Conservation (phyloP, 345 rosid genomes). For the Eucalyptus cloeziana region DNA sequence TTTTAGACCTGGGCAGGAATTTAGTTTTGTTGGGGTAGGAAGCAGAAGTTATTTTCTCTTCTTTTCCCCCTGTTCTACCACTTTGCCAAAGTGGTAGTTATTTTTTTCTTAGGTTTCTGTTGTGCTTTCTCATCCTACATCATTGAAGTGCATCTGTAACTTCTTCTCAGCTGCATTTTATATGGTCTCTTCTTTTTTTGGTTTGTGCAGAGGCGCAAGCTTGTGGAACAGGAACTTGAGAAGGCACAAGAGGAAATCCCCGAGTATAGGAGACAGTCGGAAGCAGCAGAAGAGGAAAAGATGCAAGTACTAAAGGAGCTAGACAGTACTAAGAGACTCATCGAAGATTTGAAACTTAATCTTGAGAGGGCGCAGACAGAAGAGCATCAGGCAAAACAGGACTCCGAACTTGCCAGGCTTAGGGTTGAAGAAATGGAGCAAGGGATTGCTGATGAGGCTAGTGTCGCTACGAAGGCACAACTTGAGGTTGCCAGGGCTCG, state of each 20-base stretch:
- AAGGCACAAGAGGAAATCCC: slow-evolving; percentile 64
- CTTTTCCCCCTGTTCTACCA: not conserved
- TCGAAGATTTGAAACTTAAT: slow-evolving; percentile 76
- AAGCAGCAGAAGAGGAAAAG: slow-evolving; percentile 55
- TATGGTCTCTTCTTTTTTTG: not conserved
- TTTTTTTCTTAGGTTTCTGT: not conserved
- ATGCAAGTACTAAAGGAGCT: slow-evolving; percentile 49
- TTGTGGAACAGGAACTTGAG: slow-evolving; percentile 70
- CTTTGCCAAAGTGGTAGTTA: not conserved
- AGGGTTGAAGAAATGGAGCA: slow-evolving; percentile 93
- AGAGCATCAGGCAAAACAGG: slow-evolving; percentile 88
- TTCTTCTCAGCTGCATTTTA: not conserved
- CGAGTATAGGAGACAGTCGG: slow-evolving; percentile 36
- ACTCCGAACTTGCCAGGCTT: slow-evolving; percentile 79
- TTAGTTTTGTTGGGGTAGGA: not conserved
- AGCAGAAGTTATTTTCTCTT: not conserved
- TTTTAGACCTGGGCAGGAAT: not conserved
- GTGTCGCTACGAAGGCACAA: slow-evolving; percentile 93
- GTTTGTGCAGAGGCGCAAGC: slow-evolving; percentile 45
- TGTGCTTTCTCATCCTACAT: not conserved
- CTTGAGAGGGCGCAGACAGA: slow-evolving; percentile 85
- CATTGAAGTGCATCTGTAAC: not conserved
- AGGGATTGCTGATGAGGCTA: slow-evolving; percentile 81
- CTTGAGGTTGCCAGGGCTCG: slow-evolving; percentile 89
- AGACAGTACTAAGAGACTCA: slow-evolving; percentile 68